Evolutionary conservation across 805 yeast species (phyloP), one percentile per base, ranked within the genome.

Genomic region (Debaryomyces maramus): DNA sequence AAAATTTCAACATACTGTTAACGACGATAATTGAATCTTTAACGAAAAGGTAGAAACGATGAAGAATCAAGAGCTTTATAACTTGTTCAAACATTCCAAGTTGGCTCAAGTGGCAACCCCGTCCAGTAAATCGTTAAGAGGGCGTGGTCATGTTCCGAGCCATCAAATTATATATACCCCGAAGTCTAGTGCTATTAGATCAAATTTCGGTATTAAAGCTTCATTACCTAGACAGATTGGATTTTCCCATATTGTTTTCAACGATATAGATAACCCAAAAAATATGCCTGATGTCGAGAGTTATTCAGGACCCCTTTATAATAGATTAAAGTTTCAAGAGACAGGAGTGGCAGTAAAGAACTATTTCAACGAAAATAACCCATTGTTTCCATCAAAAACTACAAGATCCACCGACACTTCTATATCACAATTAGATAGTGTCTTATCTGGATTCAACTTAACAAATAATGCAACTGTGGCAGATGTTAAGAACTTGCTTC

Each of bases 161-260:
- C 89, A 83, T 53, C 95, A 86, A 58, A 71, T 84, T 30, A 73
- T 87, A 28, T 83, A 77, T 59, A 81, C 93, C 0, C 80, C 85
- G 37, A 77, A 81, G 35, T 71, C 85, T 6, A 73, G 84, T 34
- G 75, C 82, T 32, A 58, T 71, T 10, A 71, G 87, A 62, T 81
- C 84, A 45, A 86, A 85, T 60, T 87, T 77, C 73, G 96, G 96
- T 52, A 62, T 87, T 44, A 87, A 87, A 56, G 68, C 81, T 32
- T 69, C 85, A 15, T 64, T 87, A 34, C 96, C 96, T 3, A 67
- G 69, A 27, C 80, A 77, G 50, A 58, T 77, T 33, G 80, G 79
- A 29, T 67, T 78, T 13, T 73, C 82, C 29, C 79, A 78, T 56
- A 69, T 87, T 32, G 79, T 81, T 6, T 72, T 73, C 48, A 81